Percentiles rank a stretch among this genome's conserved stretches.
phyloP scores from a whole-genome alignment of 441 rosid species.

The Brassica balearica region DNA sequence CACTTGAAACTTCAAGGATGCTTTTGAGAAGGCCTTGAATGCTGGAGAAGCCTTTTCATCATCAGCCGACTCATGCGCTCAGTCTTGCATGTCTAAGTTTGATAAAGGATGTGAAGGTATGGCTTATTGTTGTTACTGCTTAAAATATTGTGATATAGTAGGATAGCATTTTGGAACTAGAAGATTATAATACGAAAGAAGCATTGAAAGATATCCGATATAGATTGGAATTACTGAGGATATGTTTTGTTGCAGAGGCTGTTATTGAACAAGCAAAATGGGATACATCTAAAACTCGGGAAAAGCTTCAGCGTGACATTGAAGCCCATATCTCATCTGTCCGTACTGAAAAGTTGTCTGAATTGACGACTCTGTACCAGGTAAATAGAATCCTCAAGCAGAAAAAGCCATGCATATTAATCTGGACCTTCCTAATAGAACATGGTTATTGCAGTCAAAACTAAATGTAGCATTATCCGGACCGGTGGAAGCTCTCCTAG shows the following conservation, averaged over 20 bases:
- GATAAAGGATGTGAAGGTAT: conserved; percentile 80
- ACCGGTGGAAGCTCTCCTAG: conserved; percentile 95
- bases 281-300: conserved; percentile 80
- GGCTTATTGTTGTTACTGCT: conserved; percentile 13
- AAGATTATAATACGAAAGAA: conserved; percentile 14
- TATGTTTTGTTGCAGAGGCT: conserved; percentile 65
- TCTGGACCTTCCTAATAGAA: conserved; percentile 28
- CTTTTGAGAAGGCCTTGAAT: conserved; percentile 77
- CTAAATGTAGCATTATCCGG: conserved; percentile 76
- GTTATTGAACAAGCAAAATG: conserved; percentile 84
- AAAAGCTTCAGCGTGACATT: conserved; percentile 77
- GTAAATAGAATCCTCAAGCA: conserved; percentile 46
- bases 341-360: conserved; percentile 78
- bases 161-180: conserved; percentile 26
- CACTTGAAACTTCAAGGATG: conserved; percentile 68
- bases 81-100: conserved; percentile 59
- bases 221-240: conserved; percentile 16
- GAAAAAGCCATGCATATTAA: conserved; percentile 28
- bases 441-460: conserved; percentile 64
- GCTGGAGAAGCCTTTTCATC: conserved; percentile 77
- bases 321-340: conserved; percentile 85
- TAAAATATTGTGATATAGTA: conserved; percentile 14
- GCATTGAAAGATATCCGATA: conserved; percentile 10
- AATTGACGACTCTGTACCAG: conserved; percentile 72
- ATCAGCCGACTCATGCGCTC: conserved; percentile 61